Base-by-base conservation (phyloP, 2,329 filamentous ascomycete genomes). In the Aspergillus pseudoglaucus region DNA sequence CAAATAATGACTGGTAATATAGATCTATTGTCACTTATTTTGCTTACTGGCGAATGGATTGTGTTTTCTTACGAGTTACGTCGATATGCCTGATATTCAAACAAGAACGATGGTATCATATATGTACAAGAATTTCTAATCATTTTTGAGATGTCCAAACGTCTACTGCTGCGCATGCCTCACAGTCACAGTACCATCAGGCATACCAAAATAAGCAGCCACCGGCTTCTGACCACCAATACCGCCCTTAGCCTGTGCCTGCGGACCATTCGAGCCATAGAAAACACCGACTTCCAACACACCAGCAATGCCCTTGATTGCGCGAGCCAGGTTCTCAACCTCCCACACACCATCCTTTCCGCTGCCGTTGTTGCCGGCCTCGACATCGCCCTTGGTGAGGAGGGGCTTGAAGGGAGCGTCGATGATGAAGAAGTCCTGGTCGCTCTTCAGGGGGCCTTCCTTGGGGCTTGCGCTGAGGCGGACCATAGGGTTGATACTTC, bases 231-330 rank as follows among this genome's bases (percentile, higher is more conserved):
- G 89, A 1, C 88, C 90, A 42, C 87, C 85, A 42, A 82, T 71
- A 46, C 77, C 74, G 54, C 82, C 77, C 49, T 78, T 74, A 47
- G 78, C 74, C 38, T 79, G 80, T 50, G 82, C 80, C 66, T 94
- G 77, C 14, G 81, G 74, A 0, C 91, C 91, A 51, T 91, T 90
- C 60, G 83, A 65, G 3, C 91, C 91, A 38, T 83, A 81, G 74
- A 98, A 98, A 41, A 98, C 78, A 12, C 93, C 93, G 23, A 94
- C 90, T 64, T 95, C 93, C 46, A 96, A 76, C 7, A 98, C 88
- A 44, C 93, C 93, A 1, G 87, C 84, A 54, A 95, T 86, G 55
- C 77, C 76, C 67, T 94, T 89, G 62, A 97, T 84, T 59, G 80
- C 79, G 53, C 78, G 76, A 6, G 88, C 85, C 44, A 98, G 75